phyloP scores from a whole-genome alignment of 2,329 filamentous ascomycete genomes.

The Beauveria asiatica region DNA sequence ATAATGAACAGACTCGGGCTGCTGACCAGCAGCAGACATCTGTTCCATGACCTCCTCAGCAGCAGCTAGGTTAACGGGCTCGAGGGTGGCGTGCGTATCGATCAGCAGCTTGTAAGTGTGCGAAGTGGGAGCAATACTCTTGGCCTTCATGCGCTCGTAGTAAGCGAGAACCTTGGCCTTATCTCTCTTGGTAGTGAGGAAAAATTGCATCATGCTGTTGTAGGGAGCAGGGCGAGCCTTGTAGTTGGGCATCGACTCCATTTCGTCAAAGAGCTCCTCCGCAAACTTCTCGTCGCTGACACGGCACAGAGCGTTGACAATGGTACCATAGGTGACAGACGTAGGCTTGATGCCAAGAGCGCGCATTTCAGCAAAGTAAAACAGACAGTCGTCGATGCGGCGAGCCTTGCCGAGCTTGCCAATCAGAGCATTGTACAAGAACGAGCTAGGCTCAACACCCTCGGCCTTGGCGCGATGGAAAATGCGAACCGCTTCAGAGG shows the following conservation, averaged over 20 bases:
- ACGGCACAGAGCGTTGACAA: slow-evolving; percentile 94
- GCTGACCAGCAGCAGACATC: slow-evolving; percentile 65
- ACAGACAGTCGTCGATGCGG: slow-evolving; percentile 94
- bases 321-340: slow-evolving; percentile 94
- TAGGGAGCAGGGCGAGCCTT: slow-evolving; percentile 95
- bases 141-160: slow-evolving; percentile 87
- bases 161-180: slow-evolving; percentile 88
- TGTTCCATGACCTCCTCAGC: slow-evolving; percentile 75
- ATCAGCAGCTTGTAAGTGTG: slow-evolving; percentile 98
- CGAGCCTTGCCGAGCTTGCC: slow-evolving; percentile 97
- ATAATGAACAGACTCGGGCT: slow-evolving; percentile 88
- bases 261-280: slow-evolving; percentile 96
- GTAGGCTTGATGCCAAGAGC: slow-evolving; percentile 86
- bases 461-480: slow-evolving; percentile 90
- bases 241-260: slow-evolving; percentile 98
- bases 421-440: slow-evolving; percentile 96
- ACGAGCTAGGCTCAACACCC: slow-evolving; percentile 90
- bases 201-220: slow-evolving; percentile 99
- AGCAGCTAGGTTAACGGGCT: slow-evolving; percentile 79
- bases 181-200: slow-evolving; percentile 94
- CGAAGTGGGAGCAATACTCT: slow-evolving; percentile 80
- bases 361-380: slow-evolving; percentile 98
- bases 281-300: slow-evolving; percentile 97
- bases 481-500: slow-evolving; percentile 92
- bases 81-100: slow-evolving; percentile 88